phyloP scores from a whole-genome alignment of 495 filamentous ascomycete genomes.

The Podospora comata region DNA sequence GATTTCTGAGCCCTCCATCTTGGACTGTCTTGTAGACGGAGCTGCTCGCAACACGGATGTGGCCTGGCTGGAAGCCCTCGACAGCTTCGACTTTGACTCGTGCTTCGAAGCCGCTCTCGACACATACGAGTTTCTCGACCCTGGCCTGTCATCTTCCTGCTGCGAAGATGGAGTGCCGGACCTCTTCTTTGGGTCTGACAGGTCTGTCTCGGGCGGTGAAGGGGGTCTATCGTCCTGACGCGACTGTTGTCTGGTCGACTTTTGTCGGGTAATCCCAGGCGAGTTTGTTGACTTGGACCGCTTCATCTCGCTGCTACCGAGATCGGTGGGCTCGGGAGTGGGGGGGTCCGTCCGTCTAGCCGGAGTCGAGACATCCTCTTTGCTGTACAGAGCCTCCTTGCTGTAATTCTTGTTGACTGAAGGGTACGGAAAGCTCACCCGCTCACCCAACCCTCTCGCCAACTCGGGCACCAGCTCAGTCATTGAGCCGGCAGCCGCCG shows the following conservation, averaged over 20 bases:
- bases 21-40: constrained; percentile 12
- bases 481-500: constrained; percentile 37
- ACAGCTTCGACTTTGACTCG: constrained; percentile 48
- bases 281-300: constrained; percentile 41
- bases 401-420: constrained; percentile 85
- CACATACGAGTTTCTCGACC: constrained; percentile 39
- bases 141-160: constrained; percentile 37
- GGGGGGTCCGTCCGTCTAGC: constrained; percentile 53
- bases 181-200: constrained; percentile 46
- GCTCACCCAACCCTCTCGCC: constrained; percentile 38
- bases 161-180: constrained; percentile 35
- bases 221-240: constrained; percentile 48
- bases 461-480: constrained; percentile 52
- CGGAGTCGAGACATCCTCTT: constrained; percentile 49
- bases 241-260: constrained; percentile 32
- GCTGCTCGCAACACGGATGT: constrained; percentile 33
- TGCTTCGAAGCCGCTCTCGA: constrained; percentile 45
- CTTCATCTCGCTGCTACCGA: constrained; percentile 52
- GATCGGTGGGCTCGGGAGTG: constrained; percentile 77
- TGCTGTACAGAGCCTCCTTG: constrained; percentile 69
- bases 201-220: constrained; percentile 55
- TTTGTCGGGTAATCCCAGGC: constrained; percentile 24
- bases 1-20: constrained; percentile 18
- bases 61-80: constrained; percentile 47
- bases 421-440: constrained; percentile 73